phyloP scores from a whole-genome alignment of 1,284 basidiomycete genomes.

The Ceraceosorus guamensis region DNA sequence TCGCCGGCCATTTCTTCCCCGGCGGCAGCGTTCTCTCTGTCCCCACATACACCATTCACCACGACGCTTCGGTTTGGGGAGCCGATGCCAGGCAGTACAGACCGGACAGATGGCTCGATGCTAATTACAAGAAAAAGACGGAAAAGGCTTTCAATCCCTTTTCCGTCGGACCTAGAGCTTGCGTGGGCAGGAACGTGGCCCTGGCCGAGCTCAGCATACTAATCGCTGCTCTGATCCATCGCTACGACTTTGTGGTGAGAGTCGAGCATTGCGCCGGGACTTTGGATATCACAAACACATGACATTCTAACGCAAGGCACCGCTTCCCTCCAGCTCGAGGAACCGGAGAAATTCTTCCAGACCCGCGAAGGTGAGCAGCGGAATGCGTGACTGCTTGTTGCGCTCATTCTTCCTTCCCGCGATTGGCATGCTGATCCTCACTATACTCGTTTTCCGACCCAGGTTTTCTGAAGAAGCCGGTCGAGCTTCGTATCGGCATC shows the following conservation, averaged over 20 bases:
- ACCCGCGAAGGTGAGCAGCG: too few relatives aligned
- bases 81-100: slow-evolving; percentile 67
- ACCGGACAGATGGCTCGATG: slow-evolving; percentile 69
- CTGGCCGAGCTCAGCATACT: slow-evolving; percentile 33
- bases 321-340: slow-evolving; percentile 12
- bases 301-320: not conserved
- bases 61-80: slow-evolving; percentile 65
- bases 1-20: slow-evolving; percentile 55
- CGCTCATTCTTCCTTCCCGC: too few relatives aligned
- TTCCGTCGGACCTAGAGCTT: slow-evolving; percentile 35
- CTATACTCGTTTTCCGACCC: too few relatives aligned
- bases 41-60: slow-evolving; percentile 67
- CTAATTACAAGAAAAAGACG: slow-evolving; percentile 30
- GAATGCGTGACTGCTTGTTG: too few relatives aligned
- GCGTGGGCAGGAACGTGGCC: slow-evolving; percentile 38
- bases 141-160: slow-evolving; percentile 41
- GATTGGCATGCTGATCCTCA: too few relatives aligned
- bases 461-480: slow-evolving; percentile 38
- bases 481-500: slow-evolving; percentile 21
- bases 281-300: too few relatives aligned
- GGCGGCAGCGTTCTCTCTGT: slow-evolving; percentile 54
- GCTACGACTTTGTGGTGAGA: slow-evolving; percentile 29
- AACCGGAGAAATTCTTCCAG: slow-evolving; percentile 24
- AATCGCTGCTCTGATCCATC: slow-evolving; percentile 28
- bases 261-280: too few relatives aligned